phyloP scores from a whole-genome alignment of 768 basidiomycete genomes.

The Mycena galericulata region DNA sequence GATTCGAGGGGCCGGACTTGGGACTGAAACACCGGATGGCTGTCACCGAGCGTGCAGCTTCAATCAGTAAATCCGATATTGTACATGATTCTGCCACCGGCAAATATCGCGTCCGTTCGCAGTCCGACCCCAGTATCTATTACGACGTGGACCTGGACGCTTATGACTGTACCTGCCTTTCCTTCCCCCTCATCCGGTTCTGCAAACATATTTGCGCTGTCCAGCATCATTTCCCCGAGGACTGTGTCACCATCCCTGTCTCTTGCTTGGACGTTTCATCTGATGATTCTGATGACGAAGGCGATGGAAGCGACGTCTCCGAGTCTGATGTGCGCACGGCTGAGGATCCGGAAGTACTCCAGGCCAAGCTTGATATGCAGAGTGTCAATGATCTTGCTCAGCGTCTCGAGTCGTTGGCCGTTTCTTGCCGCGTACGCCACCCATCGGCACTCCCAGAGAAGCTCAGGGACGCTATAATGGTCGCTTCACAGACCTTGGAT shows the following conservation, averaged over 20 bases:
- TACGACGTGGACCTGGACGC: too few relatives aligned
- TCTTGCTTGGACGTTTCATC: background rate
- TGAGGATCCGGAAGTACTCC: background rate
- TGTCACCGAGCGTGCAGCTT: background rate
- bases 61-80: background rate
- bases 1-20: background rate
- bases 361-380: background rate
- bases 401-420: background rate
- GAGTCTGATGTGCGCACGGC: background rate
- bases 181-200: too few relatives aligned
- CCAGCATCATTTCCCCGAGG: background rate
- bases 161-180: too few relatives aligned
- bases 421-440: background rate
- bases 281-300: background rate
- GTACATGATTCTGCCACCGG: too few relatives aligned
- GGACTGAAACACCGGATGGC: background rate
- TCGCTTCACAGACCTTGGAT: background rate
- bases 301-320: too few relatives aligned
- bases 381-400: background rate
- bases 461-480: background rate
- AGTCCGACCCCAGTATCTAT: too few relatives aligned
- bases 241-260: background rate
- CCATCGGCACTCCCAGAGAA: background rate
- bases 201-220: too few relatives aligned
- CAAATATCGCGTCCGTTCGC: too few relatives aligned